These are phyloP conservation scores for Passiflora organensis DNA, from an alignment of 345 rosid species.

Conservation along the genomic window DNA sequence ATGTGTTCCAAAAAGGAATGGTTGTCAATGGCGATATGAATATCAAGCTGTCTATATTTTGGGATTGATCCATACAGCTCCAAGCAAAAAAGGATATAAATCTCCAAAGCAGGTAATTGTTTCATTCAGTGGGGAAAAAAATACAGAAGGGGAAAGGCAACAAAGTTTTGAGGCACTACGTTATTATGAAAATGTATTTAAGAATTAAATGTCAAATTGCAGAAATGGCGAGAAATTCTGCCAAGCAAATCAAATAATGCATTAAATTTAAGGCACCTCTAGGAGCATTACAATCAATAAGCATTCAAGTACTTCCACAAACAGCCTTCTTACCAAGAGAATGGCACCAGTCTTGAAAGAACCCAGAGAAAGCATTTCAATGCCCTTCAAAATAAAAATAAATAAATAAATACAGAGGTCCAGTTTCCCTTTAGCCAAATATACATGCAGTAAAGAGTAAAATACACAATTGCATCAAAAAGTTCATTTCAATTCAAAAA, in stretches of 20 bases:
- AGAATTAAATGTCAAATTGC: neutral
- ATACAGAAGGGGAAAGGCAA: no score
- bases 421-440: neutral
- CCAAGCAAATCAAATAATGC: no score
- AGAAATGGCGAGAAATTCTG: no score
- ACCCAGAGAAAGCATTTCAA: conserved; percentile 98
- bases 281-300: neutral
- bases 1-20: neutral
- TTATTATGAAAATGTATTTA: no score
- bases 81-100: no score
- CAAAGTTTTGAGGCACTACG: no score
- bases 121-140: no score
- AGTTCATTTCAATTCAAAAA: no score
- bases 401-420: neutral
- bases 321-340: conserved; percentile 58
- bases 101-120: no score
- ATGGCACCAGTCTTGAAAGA: conserved; percentile 97
- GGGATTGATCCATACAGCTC: no score
- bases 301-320: neutral
- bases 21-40: neutral
- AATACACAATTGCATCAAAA: no score
- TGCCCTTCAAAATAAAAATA: conserved; percentile 51
- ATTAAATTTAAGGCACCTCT: no score
- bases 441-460: neutral
- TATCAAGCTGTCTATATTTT: neutral